Evolutionary conservation across 768 basidiomycete species (phyloP), one percentile per base, ranked within the genome.

Genomic region (Chalciporus sphaerocephalus): DNA sequence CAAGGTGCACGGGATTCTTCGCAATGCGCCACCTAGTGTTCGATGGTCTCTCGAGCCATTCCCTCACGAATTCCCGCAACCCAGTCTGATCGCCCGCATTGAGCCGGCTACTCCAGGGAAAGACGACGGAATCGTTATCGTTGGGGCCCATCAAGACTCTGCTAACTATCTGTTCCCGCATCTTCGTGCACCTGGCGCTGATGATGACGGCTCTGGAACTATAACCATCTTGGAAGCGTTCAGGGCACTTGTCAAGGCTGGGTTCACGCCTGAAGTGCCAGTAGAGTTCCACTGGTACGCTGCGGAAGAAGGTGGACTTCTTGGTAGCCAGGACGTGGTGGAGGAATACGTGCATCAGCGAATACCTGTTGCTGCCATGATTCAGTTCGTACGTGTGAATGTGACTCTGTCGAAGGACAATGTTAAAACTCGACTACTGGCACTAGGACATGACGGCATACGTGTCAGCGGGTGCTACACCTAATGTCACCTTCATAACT

Each of bases 251-350:
- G 71, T 90, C 52, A 74, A 76, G 21, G 75, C 83, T 28, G 78
- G 81, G 58, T 90, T 84, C 73, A 75, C 63, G 33, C 87, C 87
- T 41, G 67, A 72, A 47, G 76, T 77, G 35, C 69, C 80, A 5
- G 73, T 90, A 25, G 85, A 91, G 59, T 90, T 90, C 64, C 85
- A 89, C 53, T 89, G 86, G 88, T 91, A 88, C 59, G 83, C 86
- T 40, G 86, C 81, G 34, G 87, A 89, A 72, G 86, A 64, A 39
- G 62, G 49, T 39, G 48, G 56, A 24, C 40, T 51, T 22, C 41
- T 58, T 15, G 43, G 42, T 16, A 43, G 74, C 28, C 76, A 78
- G 49, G 80, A 77, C 6, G 69, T 83, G 46, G 79, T 75, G 4
- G 69, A 69, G 23, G 62, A 59, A 21, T 80, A 80, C 62, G 74